Evolutionary conservation across 148 eudicot species (phyloP).

Genomic region (Simmondsia chinensis): DNA sequence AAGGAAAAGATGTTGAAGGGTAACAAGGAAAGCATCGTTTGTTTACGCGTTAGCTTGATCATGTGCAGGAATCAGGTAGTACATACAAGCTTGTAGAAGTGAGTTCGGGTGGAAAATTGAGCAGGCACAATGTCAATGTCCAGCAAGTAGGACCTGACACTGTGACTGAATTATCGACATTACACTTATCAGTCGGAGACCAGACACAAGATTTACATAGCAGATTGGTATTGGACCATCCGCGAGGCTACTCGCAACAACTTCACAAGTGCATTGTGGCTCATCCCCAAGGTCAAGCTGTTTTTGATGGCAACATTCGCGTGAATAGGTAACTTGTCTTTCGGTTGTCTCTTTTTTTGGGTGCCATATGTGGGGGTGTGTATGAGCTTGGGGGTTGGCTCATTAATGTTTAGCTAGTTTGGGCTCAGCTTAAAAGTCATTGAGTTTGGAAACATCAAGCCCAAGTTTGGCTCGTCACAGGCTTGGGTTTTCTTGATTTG

Average conservation of each 20-base stretch:
- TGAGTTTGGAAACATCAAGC: no score
- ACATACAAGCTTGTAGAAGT: conserved; percentile 78
- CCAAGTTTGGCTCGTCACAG: no score
- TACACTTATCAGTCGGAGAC: conserved; percentile 56
- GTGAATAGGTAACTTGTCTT: conserved; percentile 60
- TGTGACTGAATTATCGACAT: conserved; percentile 68
- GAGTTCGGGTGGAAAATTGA: conserved; percentile 84
- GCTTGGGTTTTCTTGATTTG: no score
- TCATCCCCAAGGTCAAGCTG: conserved; percentile 81
- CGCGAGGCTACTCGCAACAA: conserved; percentile 71
- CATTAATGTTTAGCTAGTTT: no score
- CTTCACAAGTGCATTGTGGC: conserved; percentile 97
- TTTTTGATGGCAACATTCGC: conserved; percentile 85
- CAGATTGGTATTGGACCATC: conserved; percentile 70
- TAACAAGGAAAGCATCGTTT: not conserved
- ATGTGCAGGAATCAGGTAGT: conserved; percentile 67
- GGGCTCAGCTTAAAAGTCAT: no score
- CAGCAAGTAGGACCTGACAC: conserved; percentile 90
- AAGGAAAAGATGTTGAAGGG: no score
- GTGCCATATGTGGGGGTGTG: not conserved
- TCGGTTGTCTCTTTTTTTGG: not conserved
- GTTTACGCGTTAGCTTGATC: conserved; percentile 5
- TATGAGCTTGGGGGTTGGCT: not conserved
- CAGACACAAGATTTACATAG: conserved; percentile 95
- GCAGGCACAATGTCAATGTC: conserved; percentile 88